Evolutionary conservation across 2,329 filamentous ascomycete genomes (phyloP).

Genomic region (Trichoderma harzianum): DNA sequence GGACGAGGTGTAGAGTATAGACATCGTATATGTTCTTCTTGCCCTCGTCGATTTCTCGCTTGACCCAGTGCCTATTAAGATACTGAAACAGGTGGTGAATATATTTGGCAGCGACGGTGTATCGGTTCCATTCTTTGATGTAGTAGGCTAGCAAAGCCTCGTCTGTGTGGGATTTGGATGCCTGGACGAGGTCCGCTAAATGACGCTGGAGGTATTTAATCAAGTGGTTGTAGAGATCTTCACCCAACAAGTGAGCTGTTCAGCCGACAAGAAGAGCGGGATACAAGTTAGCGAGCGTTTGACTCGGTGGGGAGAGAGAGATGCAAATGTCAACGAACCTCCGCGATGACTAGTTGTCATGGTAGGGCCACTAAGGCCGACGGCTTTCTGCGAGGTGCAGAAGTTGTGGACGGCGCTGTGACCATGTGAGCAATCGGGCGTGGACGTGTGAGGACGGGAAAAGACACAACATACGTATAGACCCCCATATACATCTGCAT

Average conservation of each 20-base stretch:
- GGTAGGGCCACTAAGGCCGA: slow-evolving; percentile 52
- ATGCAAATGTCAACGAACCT: slow-evolving; percentile 45
- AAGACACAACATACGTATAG: slow-evolving; percentile 65
- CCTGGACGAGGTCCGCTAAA: slow-evolving; percentile 64
- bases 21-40: slow-evolving; percentile 99
- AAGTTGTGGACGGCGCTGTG: slow-evolving; percentile 91
- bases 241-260: slow-evolving; percentile 84
- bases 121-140: slow-evolving; percentile 93
- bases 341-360: slow-evolving; percentile 50
- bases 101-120: slow-evolving; percentile 93
- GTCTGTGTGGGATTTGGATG: slow-evolving; percentile 78
- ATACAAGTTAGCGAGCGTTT: not conserved
- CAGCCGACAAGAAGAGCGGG: not conserved
- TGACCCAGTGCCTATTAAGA: slow-evolving; percentile 97
- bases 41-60: slow-evolving; percentile 96
- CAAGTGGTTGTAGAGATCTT: slow-evolving; percentile 91
- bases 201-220: slow-evolving; percentile 80
- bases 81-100: slow-evolving; percentile 97
- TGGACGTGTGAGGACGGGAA: not conserved
- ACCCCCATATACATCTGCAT: slow-evolving; percentile 97
- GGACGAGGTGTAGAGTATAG: slow-evolving; percentile 92
- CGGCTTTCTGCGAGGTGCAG: slow-evolving; percentile 94
- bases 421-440: slow-evolving; percentile 36
- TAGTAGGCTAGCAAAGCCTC: slow-evolving; percentile 90
- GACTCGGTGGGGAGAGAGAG: not conserved